A percentile compares a stretch with the other conserved stretches of the same genome.
Conservation (phyloP, 2,329 filamentous ascomycete genomes). For the Aspergillus hortae region DNA sequence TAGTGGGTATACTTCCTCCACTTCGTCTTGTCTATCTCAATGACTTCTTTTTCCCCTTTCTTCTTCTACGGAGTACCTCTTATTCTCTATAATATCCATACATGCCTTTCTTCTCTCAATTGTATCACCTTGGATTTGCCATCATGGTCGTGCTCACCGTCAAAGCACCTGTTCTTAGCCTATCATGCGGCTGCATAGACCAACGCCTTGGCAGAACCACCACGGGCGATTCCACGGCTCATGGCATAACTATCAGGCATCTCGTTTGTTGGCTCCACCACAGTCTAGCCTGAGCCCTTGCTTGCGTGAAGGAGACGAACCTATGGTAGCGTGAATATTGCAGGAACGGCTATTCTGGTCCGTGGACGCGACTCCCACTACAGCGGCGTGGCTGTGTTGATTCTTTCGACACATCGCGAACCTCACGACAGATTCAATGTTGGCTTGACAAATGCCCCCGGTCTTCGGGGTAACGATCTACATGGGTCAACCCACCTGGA, state of each 20-base stretch:
- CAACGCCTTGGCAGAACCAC: background rate
- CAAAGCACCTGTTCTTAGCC: background rate
- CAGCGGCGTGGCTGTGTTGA: no score
- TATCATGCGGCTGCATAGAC: background rate
- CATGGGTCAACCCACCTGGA: background rate
- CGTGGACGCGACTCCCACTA: no score
- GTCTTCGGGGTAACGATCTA: background rate
- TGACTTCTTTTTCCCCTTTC: background rate
- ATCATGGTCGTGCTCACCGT: background rate
- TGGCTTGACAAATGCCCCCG: background rate
- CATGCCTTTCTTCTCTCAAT: background rate
- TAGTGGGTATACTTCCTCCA: background rate
- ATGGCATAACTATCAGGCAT: background rate
- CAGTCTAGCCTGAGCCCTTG: background rate
- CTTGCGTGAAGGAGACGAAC: background rate
- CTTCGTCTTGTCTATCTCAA: background rate
- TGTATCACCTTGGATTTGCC: background rate
- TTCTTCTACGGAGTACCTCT: background rate
- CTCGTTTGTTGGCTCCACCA: background rate
- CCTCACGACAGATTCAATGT: background rate
- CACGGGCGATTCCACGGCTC: background rate
- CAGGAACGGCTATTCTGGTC: background rate
- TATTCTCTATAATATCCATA: background rate
- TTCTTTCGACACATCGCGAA: no score
- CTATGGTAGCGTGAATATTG: conserved; percentile 1